Evolutionary conservation across 2,329 filamentous ascomycete species (phyloP), one percentile per base, ranked within the genome.

Genomic region (Aspergillus ustus): DNA sequence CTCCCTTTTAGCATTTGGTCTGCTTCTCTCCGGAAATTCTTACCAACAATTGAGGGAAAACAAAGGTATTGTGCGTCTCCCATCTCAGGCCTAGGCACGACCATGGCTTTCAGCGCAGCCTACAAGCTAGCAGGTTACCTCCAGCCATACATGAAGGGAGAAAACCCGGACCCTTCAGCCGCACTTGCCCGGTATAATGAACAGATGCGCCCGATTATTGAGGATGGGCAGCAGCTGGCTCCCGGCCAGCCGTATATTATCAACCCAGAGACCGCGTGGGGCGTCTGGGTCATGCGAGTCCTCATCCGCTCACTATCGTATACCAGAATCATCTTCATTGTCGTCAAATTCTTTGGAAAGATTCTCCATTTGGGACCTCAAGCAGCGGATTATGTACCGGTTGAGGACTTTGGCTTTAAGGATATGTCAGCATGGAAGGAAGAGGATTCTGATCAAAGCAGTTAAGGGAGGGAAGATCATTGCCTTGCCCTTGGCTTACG

Each of bases 51-150:
- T 34, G 31, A 7, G 31, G 31, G 31, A 34, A 34, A 34, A 34
- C 31, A 34, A 34, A 34, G 31, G 31, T 75, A 78, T 61, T 72
- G 69, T n/a, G 61, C 70, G 31, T 72, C 73, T 4, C 72, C 75
- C 1, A 67, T 73, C 2, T 78, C 69, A 0, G 79, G 75, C 8
- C 64, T 71, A 44, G 78, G 77, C 0, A 79, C 77, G 1, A 76
- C 68, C 2, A 66, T 67, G 2, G 72, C 72, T 15, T 63, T 80
- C 2, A 66, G 74, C 3, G 78, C 77, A 0, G 83, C 84, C 0
- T 88, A 88, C 67, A 72, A 86, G 2, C 75, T 89, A 4, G 85
- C 85, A 0, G 86, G 86, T 29, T 52, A 52, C 49, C 49, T 52
- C 7, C 49, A 52, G 49, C 49, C 49, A 2, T 52, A 52, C 28